phyloP scores from a whole-genome alignment of 2,329 filamentous ascomycete species.

The Ophiostoma ulmi region DNA sequence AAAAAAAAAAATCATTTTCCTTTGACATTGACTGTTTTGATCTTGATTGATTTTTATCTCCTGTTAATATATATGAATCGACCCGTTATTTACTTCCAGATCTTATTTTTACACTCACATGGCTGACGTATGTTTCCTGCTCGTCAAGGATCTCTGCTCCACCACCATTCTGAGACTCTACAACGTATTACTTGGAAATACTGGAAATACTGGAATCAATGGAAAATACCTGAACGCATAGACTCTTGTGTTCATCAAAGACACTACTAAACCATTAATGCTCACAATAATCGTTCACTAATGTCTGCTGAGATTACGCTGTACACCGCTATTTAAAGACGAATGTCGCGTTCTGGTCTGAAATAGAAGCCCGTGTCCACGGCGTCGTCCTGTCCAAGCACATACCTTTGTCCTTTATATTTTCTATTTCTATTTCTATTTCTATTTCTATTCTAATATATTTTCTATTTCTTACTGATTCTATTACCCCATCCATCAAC shows the following conservation, averaged over 20 bases:
- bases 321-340: constrained; percentile 5
- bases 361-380: not conserved
- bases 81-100: no score
- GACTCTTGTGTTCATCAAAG: not conserved
- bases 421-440: not conserved
- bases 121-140: constrained; percentile 9
- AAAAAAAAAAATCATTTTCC: not conserved
- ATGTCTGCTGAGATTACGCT: not conserved
- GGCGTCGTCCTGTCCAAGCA: not conserved
- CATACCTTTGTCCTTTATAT: not conserved
- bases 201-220: no score
- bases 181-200: not conserved
- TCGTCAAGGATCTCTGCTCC: constrained; percentile 7
- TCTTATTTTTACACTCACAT: not conserved
- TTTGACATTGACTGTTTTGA: not conserved
- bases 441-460: not conserved
- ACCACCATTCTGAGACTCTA: not conserved
- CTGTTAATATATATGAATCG: no score
- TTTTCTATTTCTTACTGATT: not conserved
- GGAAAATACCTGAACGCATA: no score
- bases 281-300: not conserved
- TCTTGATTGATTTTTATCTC: not conserved
- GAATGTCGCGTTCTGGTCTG: not conserved
- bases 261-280: not conserved
- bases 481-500: not conserved